A percentile compares a stretch with the other conserved stretches of the same genome.
Evolutionary conservation across 345 rosid species (phyloP).

Genomic region (Dipteronia dyeriana): DNA sequence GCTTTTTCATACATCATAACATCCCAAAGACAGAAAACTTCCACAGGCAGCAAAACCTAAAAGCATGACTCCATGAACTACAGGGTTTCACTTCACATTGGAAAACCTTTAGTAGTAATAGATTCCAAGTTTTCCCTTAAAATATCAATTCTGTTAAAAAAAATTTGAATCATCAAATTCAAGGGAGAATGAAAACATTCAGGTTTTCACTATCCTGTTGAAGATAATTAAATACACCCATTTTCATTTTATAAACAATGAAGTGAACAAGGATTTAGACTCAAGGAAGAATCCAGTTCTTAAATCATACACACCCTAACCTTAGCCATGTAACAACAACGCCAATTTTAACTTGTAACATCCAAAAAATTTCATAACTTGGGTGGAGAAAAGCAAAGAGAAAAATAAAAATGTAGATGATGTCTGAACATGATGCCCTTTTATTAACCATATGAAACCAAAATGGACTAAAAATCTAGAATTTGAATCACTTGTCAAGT

Average conservation of each 20-base stretch:
- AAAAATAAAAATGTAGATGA: too few species aligned
- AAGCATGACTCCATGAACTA: slow-evolving; percentile 3
- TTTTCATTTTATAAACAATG: neutral
- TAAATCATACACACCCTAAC: neutral
- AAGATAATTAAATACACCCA: neutral
- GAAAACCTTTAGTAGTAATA: neutral
- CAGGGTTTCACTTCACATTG: neutral
- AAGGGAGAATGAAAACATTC: neutral
- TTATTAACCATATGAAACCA: too few species aligned
- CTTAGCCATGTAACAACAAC: neutral
- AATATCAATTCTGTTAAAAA: neutral
- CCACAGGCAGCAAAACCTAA: neutral
- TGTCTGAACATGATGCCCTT: neutral
- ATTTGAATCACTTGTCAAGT: too few species aligned
- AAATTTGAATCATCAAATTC: neutral
- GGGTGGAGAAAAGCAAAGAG: neutral
- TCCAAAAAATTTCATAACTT: neutral
- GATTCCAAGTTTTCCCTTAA: neutral
- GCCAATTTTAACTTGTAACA: neutral
- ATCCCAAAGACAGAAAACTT: neutral
- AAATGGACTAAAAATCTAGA: too few species aligned
- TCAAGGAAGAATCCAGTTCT: neutral
- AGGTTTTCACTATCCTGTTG: neutral
- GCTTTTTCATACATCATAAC: slow-evolving; percentile 1
- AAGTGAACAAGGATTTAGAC: neutral